phyloP scores from a whole-genome alignment of 768 basidiomycete genomes.

The Botryobasidium botryosum region DNA sequence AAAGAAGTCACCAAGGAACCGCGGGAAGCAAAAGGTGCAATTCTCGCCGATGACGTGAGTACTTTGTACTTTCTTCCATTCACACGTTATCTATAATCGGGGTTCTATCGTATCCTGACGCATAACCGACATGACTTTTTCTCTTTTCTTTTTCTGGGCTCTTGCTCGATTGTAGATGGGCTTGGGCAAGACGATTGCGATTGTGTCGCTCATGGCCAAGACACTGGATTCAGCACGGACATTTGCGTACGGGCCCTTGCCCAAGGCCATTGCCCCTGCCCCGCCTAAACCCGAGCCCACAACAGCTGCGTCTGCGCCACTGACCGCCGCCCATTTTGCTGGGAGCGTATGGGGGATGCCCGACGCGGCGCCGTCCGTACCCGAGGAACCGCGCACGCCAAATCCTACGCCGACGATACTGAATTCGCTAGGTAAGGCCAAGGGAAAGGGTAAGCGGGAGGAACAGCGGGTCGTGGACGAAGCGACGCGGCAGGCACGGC shows the following conservation, averaged over 20 bases:
- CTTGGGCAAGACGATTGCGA: slow-evolving; percentile 91
- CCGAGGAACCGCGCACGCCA: slow-evolving; percentile 8
- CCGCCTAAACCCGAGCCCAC: slow-evolving; percentile 23
- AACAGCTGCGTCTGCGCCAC: slow-evolving; percentile 12
- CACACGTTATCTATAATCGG: too few relatives aligned
- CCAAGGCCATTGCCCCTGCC: slow-evolving; percentile 12
- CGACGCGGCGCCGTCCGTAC: slow-evolving; percentile 19
- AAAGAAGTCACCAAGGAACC: slow-evolving; percentile 54
- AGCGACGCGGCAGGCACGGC: slow-evolving; percentile 51
- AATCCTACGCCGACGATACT: slow-evolving; percentile 16
- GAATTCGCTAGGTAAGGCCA: slow-evolving; percentile 28
- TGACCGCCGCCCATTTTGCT: slow-evolving; percentile 44
- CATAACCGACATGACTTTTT: too few relatives aligned
- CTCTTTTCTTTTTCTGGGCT: too few relatives aligned
- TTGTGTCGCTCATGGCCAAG: slow-evolving; percentile 81
- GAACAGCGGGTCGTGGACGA: slow-evolving; percentile 27
- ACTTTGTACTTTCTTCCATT: slow-evolving; percentile 9
- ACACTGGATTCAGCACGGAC: slow-evolving; percentile 53
- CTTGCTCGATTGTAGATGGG: too few relatives aligned
- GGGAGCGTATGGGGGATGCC: slow-evolving; percentile 83
- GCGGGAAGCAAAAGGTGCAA: slow-evolving; percentile 63
- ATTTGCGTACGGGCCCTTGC: slow-evolving; percentile 45
- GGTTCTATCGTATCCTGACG: too few relatives aligned
- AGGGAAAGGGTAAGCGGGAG: slow-evolving; percentile 51
- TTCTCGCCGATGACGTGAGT: slow-evolving; percentile 92